phyloP scores from a whole-genome alignment of 148 eudicot genomes.

The Euryodendron excelsum region DNA sequence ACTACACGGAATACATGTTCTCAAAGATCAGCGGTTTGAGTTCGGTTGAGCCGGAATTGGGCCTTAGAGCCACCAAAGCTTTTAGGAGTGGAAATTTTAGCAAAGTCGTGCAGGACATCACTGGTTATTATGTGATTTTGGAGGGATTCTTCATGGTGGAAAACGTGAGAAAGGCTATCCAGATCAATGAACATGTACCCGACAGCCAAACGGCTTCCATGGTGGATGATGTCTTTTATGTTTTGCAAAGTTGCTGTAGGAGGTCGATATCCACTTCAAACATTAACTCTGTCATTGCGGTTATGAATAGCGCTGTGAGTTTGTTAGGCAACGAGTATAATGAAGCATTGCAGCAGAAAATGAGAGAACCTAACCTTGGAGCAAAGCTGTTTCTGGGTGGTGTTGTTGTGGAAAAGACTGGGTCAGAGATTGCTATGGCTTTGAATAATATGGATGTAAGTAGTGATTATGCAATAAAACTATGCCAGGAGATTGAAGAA shows the following conservation, averaged over 20 bases:
- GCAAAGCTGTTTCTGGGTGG: constrained; percentile 90
- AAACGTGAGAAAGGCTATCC: constrained; percentile 95
- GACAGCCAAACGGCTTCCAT: constrained; percentile 93
- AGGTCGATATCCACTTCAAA: constrained; percentile 89
- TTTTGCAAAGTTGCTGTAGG: constrained; percentile 86
- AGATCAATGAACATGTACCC: constrained; percentile 77
- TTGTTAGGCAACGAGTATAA: constrained; percentile 81
- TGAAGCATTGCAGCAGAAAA: constrained; percentile 90
- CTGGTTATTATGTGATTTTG: constrained; percentile 84
- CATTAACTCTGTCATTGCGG: constrained; percentile 80
- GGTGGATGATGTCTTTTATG: constrained; percentile 97
- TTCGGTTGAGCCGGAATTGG: constrained; percentile 78
- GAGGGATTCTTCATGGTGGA: constrained; percentile 99
- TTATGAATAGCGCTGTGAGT: constrained; percentile 71
- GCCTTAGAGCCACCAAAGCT: constrained; percentile 79
- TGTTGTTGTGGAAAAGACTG: constrained; percentile 87
- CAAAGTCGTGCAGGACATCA: constrained; percentile 75
- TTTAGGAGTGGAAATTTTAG: constrained; percentile 85
- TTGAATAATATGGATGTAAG: constrained; percentile 93
- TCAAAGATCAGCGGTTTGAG: constrained; percentile 83
- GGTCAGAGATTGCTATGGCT: constrained; percentile 81
- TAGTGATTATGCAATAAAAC: constrained; percentile 78
- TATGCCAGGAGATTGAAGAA: constrained; percentile 94
- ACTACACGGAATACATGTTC: constrained; percentile 82
- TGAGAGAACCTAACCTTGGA: constrained; percentile 89